phyloP scores from a whole-genome alignment of 176 grass and related monocot species.

The Otatea glauca region DNA sequence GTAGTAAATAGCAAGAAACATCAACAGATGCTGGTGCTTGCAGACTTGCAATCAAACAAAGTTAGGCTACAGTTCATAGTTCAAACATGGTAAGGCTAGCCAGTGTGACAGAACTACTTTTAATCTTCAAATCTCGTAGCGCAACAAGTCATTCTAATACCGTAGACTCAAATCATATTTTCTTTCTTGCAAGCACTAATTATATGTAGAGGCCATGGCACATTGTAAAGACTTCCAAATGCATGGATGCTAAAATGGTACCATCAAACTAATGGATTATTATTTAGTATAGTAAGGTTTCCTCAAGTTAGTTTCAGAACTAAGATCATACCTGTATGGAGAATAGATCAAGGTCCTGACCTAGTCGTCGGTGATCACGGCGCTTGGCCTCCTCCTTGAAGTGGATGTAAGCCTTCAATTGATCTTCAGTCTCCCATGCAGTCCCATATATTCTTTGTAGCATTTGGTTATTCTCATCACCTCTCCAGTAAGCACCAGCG shows the following conservation, averaged over 20 bases:
- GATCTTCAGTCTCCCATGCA: slow-evolving; percentile 92
- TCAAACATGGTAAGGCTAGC: slow-evolving; percentile 2
- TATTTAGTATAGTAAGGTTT: not conserved
- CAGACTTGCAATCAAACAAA: not conserved
- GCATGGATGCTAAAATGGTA: slow-evolving; percentile 19
- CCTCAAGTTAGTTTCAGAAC: not conserved
- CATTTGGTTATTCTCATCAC: slow-evolving; percentile 92
- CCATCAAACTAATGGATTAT: not conserved
- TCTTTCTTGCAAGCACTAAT: slow-evolving; percentile 10
- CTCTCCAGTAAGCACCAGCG: slow-evolving; percentile 97
- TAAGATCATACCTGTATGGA: slow-evolving; percentile 78
- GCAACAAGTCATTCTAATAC: not conserved
- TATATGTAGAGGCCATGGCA: not conserved
- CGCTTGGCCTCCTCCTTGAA: slow-evolving; percentile 95
- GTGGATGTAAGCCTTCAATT: slow-evolving; percentile 80
- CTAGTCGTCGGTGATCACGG: slow-evolving; percentile 89
- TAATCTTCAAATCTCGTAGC: not conserved
- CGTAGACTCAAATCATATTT: not conserved
- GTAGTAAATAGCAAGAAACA: slow-evolving; percentile 9
- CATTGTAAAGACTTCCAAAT: not conserved
- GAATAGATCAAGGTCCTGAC: slow-evolving; percentile 98
- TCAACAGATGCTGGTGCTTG: not conserved
- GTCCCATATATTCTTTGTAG: slow-evolving; percentile 98
- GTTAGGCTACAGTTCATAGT: not conserved
- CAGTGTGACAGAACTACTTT: not conserved